Base-by-base conservation (phyloP, 352 stramenopile genomes). In the Thalassiosira delicatula region DNA sequence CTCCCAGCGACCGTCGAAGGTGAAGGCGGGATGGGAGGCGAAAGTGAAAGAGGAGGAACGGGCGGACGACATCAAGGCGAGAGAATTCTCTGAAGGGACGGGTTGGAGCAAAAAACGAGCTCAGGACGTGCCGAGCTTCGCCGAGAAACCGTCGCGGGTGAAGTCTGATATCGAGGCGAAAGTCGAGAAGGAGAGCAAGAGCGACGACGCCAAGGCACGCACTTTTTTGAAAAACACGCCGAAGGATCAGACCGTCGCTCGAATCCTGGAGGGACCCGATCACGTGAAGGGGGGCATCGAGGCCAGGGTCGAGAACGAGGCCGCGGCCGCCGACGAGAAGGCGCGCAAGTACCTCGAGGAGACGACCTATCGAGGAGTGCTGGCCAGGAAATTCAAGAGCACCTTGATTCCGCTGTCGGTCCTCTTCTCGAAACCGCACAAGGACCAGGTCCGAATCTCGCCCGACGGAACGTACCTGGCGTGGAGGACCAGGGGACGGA, bases 341-440 rank as follows among this genome's bases (percentile, higher is more conserved):
- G 37, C 37, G 17, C 37, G 37, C 37, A 8, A 49, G 17, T 49
- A 17, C 17, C 17, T 49, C 8, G 37, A 8, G 8, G 37, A 49
- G 8, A 49, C 37, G 8, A 49, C 37, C 37, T 49, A 49, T 49
- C 37, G 8, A 17, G 37, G 37, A 49, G 37, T 49, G 8, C 8
- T 17, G 37, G 37, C 37, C 17, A 49, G 37, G 17, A 49, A 49
- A 17, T 49, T 49, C 37, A 49, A 49, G 17, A 49, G 8, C 37
- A 49, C 8, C 17, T 49, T 49, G 37, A 74, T 81, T 30, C 73
- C 73, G 32, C 29, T 81, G 8, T 65, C 42, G 17, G 51, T 66
- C 5, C 62, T 81, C 35, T 81, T 81, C 49, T 57, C 62, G 12
- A 75, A 68, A 30, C 60, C 73, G 0, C 61, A 69, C 46, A 69